These are phyloP conservation scores for Powellomyces hirtus DNA, from an alignment of 192 early-diverging fungal species.

Conservation along the genomic window DNA sequence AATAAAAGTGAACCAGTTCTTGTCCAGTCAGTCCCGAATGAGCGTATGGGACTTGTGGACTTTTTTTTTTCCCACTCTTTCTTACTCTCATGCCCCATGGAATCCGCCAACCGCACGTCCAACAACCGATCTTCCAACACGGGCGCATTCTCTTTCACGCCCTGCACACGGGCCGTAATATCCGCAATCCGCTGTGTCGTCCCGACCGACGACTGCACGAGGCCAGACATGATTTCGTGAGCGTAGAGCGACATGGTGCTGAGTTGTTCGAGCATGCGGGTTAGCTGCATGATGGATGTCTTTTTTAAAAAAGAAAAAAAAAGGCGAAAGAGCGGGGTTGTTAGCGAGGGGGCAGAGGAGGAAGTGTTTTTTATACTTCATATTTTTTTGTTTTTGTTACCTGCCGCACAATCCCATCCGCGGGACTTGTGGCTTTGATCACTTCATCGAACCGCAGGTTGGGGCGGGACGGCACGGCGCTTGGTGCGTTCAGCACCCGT, in stretches of 20 bases:
- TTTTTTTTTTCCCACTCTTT: not conserved
- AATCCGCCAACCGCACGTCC: slow-evolving; percentile 5
- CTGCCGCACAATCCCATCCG: slow-evolving; percentile 23
- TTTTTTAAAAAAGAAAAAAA: not conserved
- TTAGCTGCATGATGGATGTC: slow-evolving; percentile 40
- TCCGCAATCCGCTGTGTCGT: not conserved
- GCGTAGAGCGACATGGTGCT: slow-evolving; percentile 22
- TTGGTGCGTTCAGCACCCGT: slow-evolving; percentile 9
- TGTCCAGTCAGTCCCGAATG: not conserved
- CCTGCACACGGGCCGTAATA: not conserved
- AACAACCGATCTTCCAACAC: slow-evolving; percentile 19
- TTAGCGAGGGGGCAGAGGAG: not conserved
- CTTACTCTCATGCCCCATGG: slow-evolving; percentile 19
- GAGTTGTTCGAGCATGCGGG: slow-evolving; percentile 33
- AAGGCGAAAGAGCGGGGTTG: too few species aligned
- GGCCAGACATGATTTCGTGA: slow-evolving; percentile 25
- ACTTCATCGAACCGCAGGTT: slow-evolving; percentile 14
- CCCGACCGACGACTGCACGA: slow-evolving; percentile 6
- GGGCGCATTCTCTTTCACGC: slow-evolving; percentile 7
- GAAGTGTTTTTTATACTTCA: not conserved
- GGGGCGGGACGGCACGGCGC: slow-evolving; percentile 20
- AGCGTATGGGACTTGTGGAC: not conserved
- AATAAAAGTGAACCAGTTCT: not conserved
- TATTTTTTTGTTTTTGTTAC: not conserved
- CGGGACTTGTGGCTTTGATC: not conserved